Evolutionary conservation across 2,329 filamentous ascomycete genomes (phyloP), one percentile per base, ranked within the genome.

Genomic region (Arthrobotrys sphaeroides): DNA sequence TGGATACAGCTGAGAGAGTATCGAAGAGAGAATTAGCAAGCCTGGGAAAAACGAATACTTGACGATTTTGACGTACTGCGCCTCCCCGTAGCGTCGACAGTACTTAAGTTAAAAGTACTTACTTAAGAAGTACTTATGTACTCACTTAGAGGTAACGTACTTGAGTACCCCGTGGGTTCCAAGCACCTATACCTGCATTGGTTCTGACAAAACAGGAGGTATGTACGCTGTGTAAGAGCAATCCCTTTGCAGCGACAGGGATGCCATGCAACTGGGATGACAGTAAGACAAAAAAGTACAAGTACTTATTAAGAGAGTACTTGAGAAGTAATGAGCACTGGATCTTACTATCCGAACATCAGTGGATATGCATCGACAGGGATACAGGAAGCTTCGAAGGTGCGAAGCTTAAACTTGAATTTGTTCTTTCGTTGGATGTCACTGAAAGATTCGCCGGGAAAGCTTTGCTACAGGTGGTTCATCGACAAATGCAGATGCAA

Each of bases 341-440:
- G n/a, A 60, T n/a, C 47, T 53, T 67, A 67, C 53, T 38, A 67
- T 74, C 69, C 62, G 61, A 66, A 74, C 55, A 9, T 62, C 26
- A 62, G 53, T 74, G 69, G 62, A 49, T 53, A 68, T 51, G 64
- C 43, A 59, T 49, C 33, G 24, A 40, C 64, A 60, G 24, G 42
- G 51, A 42, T 22, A 36, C 16, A 20, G 64, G 51, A 68, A 36
- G 64, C 64, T n/a, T n/a, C n/a, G n/a, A 22, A 60, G 51, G 51
- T 61, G 51, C 61, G 53, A 55, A 62, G 55, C 66, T 68, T 68
- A 68, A 68, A 51, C 53, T 68, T 60, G 60, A 55, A 38, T 53
- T 60, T 49, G 53, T 26, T 59, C 55, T 68, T 68, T 60, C 60
- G 20, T 42, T 42, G 65, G 43, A 40, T 60, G n/a, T 57, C 53